These are phyloP conservation scores for Leccinum insolens DNA, from an alignment of 1,284 basidiomycete genomes.

Conservation along the genomic window DNA sequence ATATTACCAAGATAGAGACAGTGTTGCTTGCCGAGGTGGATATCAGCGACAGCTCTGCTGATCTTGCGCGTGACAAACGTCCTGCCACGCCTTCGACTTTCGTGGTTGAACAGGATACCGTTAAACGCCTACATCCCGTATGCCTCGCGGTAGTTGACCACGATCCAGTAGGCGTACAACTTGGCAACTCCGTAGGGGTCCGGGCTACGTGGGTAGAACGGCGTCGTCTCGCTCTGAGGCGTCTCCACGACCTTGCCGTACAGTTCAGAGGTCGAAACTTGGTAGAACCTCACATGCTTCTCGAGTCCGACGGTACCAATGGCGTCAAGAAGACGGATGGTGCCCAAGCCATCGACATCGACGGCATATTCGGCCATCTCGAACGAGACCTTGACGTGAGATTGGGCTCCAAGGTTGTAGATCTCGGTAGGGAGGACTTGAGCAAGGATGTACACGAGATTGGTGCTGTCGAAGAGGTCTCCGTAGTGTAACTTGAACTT, in stretches of 20 bases:
- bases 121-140: conserved; percentile 93
- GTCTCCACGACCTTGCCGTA: conserved; percentile 93
- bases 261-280: conserved; percentile 92
- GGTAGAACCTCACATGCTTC: conserved; percentile 87
- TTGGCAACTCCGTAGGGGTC: conserved; percentile 89
- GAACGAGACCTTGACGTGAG: conserved; percentile 95
- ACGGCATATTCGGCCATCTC: conserved; percentile 97
- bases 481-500: conserved; percentile 91
- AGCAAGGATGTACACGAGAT: conserved; percentile 91
- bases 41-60: conserved; percentile 86
- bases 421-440: conserved; percentile 91
- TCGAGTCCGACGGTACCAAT: conserved; percentile 90
- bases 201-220: conserved; percentile 85
- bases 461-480: conserved; percentile 90
- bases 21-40: conserved; percentile 80
- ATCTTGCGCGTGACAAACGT: conserved; percentile 96
- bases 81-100: conserved; percentile 86
- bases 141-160: conserved; percentile 89
- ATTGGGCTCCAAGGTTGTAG: conserved; percentile 96
- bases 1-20: conserved; percentile 91
- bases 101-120: conserved; percentile 93
- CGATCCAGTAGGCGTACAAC: conserved; percentile 88
- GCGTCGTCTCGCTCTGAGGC: conserved; percentile 89
- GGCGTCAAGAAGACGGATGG: conserved; percentile 88
- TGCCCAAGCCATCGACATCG: conserved; percentile 90